phyloP scores from a whole-genome alignment of 768 basidiomycete species.

The Rickenella mellea region DNA sequence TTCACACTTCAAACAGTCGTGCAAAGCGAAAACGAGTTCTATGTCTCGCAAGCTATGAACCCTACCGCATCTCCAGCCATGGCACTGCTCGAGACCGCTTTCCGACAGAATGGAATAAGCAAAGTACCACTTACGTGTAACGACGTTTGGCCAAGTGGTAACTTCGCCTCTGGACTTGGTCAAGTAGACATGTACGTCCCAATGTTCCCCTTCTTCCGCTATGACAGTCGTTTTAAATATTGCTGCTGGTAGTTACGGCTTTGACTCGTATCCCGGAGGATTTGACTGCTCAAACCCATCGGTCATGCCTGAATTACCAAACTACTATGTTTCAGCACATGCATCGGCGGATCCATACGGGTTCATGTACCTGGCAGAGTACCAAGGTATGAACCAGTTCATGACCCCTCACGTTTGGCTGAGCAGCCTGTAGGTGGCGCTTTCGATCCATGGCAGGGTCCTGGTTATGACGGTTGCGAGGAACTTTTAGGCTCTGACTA shows the following conservation, averaged over 20 bases:
- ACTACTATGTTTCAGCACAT: background rate
- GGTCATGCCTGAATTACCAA: constrained; percentile 9
- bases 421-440: constrained; percentile 13
- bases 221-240: background rate
- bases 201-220: constrained; percentile 7
- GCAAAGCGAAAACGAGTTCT: constrained; percentile 15
- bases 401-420: constrained; percentile 6
- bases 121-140: constrained; percentile 11
- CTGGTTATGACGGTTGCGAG: constrained; percentile 17
- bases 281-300: constrained; percentile 14
- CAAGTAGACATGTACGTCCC: constrained; percentile 6
- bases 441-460: constrained; percentile 16
- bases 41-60: constrained; percentile 4
- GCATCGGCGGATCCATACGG: constrained; percentile 8
- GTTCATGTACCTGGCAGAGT: constrained; percentile 2
- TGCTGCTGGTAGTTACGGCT: constrained; percentile 5
- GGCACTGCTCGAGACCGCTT: constrained; percentile 11
- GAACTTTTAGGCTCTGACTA: constrained; percentile 3
- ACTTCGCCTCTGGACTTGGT: background rate
- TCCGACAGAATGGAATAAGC: constrained; percentile 11
- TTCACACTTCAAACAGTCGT: constrained; percentile 6
- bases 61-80: constrained; percentile 13
- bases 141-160: background rate
- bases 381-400: constrained; percentile 6
- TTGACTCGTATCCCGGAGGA: constrained; percentile 13